phyloP scores from a whole-genome alignment of 2,329 filamentous ascomycete genomes.

The Lasiodiplodia theobromae region DNA sequence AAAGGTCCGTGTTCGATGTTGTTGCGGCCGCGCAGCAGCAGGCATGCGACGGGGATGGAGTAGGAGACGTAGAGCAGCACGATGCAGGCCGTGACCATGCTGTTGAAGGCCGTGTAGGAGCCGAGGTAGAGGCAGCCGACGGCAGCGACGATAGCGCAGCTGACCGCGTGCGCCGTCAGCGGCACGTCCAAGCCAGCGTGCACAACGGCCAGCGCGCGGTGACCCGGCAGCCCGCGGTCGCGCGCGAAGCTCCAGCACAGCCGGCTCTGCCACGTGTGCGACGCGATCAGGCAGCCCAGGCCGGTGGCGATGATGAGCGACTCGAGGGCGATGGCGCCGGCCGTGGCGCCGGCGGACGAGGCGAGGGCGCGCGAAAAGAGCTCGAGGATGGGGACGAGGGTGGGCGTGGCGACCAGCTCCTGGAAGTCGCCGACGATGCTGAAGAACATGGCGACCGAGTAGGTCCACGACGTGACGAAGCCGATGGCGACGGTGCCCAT shows the following conservation, averaged over 20 bases:
- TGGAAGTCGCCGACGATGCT: constrained; percentile 56
- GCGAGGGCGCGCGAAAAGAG: constrained; percentile 54
- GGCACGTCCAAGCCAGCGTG: constrained; percentile 49
- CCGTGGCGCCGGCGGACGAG: constrained; percentile 40
- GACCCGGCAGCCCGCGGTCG: constrained; percentile 57
- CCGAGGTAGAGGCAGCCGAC: constrained; percentile 57
- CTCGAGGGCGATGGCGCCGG: constrained; percentile 56
- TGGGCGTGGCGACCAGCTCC: constrained; percentile 49
- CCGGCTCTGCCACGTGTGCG: constrained; percentile 60
- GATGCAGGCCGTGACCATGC: constrained; percentile 53
- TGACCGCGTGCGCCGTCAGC: constrained; percentile 52
- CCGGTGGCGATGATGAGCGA: constrained; percentile 56
- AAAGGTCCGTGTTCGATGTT: constrained; percentile 57
- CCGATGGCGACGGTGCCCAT: constrained; percentile 58
- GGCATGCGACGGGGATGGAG: constrained; percentile 53
- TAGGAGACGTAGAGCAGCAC: constrained; percentile 50
- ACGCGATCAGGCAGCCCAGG: constrained; percentile 55
- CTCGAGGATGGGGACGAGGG: constrained; percentile 56
- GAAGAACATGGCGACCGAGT: constrained; percentile 59
- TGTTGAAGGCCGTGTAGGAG: constrained; percentile 52
- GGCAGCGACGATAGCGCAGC: constrained; percentile 53
- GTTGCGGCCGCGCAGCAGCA: constrained; percentile 54
- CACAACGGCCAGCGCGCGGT: constrained; percentile 50
- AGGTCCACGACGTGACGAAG: constrained; percentile 58
- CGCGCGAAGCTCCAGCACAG: constrained; percentile 62